Conservation (phyloP, 331 rosid genomes). For the Prunus yedoensis region DNA sequence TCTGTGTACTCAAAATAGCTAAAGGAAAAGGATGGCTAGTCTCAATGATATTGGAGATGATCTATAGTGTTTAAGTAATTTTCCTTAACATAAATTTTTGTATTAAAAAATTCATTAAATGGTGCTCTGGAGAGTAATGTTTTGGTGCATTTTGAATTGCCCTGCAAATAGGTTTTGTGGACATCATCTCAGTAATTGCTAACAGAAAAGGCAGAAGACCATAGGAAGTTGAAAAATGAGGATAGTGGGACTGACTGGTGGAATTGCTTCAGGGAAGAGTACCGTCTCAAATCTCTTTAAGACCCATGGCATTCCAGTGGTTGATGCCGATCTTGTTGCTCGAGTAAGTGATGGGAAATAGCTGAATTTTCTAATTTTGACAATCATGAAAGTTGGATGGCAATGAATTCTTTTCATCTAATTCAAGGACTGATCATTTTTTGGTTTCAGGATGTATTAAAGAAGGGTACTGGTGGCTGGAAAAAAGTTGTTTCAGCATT, state of each 20-base stretch:
- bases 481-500: constrained; percentile 71
- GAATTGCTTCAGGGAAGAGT: constrained; percentile 86
- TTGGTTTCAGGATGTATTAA: constrained; percentile 58
- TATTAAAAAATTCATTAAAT: no score
- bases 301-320: constrained; percentile 58
- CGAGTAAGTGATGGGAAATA: constrained; percentile 45
- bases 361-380: not conserved
- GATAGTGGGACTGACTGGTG: constrained; percentile 76
- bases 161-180: no score
- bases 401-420: not conserved
- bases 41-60: not conserved
- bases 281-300: constrained; percentile 80
- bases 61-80: not conserved
- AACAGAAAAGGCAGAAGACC: not conserved
- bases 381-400: not conserved
- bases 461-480: constrained; percentile 74
- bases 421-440: not conserved
- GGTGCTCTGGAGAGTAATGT: no score
- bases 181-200: not conserved
- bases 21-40: no score
- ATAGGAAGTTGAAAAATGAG: constrained; percentile 42
- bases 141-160: no score
- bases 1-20: not conserved
- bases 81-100: not conserved
- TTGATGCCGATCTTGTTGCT: constrained; percentile 77